Evolutionary conservation across 352 stramenopile species (phyloP), one percentile per base, ranked within the genome.

Genomic region (Pythium rishiriense): DNA sequence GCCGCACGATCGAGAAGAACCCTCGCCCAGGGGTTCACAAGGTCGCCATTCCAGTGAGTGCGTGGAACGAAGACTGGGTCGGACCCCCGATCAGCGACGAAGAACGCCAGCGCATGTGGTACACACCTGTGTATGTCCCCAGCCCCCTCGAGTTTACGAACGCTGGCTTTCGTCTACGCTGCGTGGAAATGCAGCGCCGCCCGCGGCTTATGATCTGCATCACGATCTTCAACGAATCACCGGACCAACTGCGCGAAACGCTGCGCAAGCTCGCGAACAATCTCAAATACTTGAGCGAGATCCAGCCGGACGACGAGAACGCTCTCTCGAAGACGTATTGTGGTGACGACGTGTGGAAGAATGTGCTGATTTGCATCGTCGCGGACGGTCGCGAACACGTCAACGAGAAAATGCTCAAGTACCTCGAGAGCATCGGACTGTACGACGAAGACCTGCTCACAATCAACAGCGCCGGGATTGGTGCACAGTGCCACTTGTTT

Each of bases 371-470:
- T 24, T 92, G 82, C 49, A 88, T 96, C 56, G 68, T 96, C 8
- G 83, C 84, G 1, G 87, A 96, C 61, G 87, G 87, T 0, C 83
- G 87, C 6, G 81, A 92, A 41, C 70, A 94, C 35, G 56, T 92
- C 25, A 76, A 88, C 69, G 60, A 76, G 17, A 93, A 93, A 67
- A 96, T 81, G 79, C 72, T 96, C 3, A 81, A 94, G 31, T 96
- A 93, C 62, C 59, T 96, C 21, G 72, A 81, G 21, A 62, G 63
- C 4, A 79, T 96, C 45, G 87, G 87, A 2, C 57, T 94, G 8
- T 96, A 93, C 62, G 87, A 96, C 54, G 85, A 96, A 70, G 85
- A 94, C 59, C 41, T 94, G 37, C 60, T 94, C 46, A 94, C 85
- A 4, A 96, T 96, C 68, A 91, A 89, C 59, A 93, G 83, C 58